Evolutionary conservation across 495 filamentous ascomycete species (phyloP).

Genomic region (Achaetomiella virescens): DNA sequence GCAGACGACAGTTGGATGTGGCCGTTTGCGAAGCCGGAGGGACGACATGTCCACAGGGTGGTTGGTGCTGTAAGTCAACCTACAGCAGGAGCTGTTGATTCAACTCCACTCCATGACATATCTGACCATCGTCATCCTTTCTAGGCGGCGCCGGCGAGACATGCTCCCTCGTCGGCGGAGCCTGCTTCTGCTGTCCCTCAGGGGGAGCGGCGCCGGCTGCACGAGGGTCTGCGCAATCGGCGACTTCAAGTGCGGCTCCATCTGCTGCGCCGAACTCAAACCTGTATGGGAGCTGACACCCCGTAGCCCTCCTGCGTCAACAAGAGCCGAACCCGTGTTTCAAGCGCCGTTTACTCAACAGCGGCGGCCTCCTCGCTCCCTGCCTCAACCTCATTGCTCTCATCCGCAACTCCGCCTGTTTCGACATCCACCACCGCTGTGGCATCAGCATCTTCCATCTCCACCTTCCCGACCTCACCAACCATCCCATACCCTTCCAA

Average conservation of each 20-base stretch:
- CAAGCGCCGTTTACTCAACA: background rate
- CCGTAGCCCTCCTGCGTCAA: constrained; percentile 12
- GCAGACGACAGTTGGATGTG: background rate
- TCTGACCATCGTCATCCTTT: background rate
- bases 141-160: constrained; percentile 14
- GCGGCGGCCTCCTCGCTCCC: background rate
- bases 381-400: background rate
- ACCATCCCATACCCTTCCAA: background rate
- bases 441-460: background rate
- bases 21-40: constrained; percentile 11
- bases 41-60: constrained; percentile 17
- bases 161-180: constrained; percentile 13
- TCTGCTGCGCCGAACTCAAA: constrained; percentile 21
- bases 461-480: background rate
- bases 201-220: constrained; percentile 11
- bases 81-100: too few species aligned
- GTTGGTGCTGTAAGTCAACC: constrained; percentile 21
- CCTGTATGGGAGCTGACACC: constrained; percentile 14
- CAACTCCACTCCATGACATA: background rate
- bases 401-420: background rate
- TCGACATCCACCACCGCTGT: background rate
- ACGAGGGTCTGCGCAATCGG: constrained; percentile 17
- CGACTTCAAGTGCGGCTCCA: constrained; percentile 23
- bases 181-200: constrained; percentile 19
- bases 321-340: background rate